Base-by-base conservation (phyloP, 2,329 filamentous ascomycete species). In the Periconia sp. region DNA sequence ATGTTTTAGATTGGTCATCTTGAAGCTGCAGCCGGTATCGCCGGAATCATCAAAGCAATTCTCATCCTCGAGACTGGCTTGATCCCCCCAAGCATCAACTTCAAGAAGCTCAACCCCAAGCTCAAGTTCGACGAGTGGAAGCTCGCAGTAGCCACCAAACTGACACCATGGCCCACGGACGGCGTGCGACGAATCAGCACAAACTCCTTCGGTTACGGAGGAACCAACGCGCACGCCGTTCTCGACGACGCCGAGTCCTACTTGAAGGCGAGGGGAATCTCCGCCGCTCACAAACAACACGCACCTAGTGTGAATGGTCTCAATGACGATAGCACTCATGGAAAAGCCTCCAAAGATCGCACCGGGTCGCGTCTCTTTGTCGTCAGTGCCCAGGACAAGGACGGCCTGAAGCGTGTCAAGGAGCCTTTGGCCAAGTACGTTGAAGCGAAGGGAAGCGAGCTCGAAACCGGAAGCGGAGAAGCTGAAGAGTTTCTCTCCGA, bases 1-100 rank as follows among this genome's bases (percentile, higher is more conserved):
- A n/a, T n/a, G n/a, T n/a, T n/a, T n/a, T 19, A 46, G 49, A 66
- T 76, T 46, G 74, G 76, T 5, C 76, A 77, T 53, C 65, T 68
- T 1, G 72, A 77, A 61, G 73, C 64, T 18, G 66, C 69, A 2
- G 66, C 66, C 35, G 73, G 73, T 19, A 47, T 76, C 1, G 68
- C 68, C 13, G 69, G 67, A 14, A 30, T 77, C 18, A 56, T 75
- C 18, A 76, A 76, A 46, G 63, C 69, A 14, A 62, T 70, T 1
- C 56, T 79, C 31, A 64, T 73, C 0, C 54, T 80, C 9, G 69
- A 76, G 53, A 58, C 75, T 45, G 59, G 58, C 3, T 57, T 55
- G 1, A 63, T 76, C 11, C 73, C 72, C 2, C 54, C 59, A 1
- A 59, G 71, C 33, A 58, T 51, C 11, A n/a, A 47, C 6, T 58